These are phyloP conservation scores for Suillus ampliporus DNA, from an alignment of 768 basidiomycete genomes.

Conservation along the genomic window DNA sequence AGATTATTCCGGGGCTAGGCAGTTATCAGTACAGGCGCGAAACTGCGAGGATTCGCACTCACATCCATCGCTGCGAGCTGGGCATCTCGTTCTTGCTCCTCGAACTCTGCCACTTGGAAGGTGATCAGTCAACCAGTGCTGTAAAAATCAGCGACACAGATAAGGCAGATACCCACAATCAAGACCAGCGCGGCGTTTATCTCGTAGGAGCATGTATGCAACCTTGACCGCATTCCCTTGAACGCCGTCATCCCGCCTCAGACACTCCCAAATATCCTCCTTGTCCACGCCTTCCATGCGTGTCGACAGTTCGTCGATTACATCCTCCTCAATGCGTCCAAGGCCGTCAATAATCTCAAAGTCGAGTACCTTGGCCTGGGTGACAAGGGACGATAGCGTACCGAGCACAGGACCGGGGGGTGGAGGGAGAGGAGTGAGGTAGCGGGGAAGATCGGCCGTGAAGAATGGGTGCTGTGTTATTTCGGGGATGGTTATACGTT, in stretches of 20 bases:
- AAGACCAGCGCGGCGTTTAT: slow-evolving; percentile 83
- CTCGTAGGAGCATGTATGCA: slow-evolving; percentile 91
- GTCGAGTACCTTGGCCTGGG: slow-evolving; percentile 68
- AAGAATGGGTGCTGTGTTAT: slow-evolving; percentile 94
- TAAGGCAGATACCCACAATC: slow-evolving; percentile 66
- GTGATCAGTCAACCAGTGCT: slow-evolving; percentile 21
- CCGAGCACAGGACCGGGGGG: slow-evolving; percentile 79
- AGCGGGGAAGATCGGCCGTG: slow-evolving; percentile 81
- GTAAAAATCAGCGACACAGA: slow-evolving; percentile 4
- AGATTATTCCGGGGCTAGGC: slow-evolving; percentile 69
- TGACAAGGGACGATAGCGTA: slow-evolving; percentile 72
- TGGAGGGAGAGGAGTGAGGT: slow-evolving; percentile 84
- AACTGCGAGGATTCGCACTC: slow-evolving; percentile 42
- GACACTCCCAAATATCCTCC: slow-evolving; percentile 87
- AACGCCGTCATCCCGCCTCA: slow-evolving; percentile 82
- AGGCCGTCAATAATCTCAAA: slow-evolving; percentile 91
- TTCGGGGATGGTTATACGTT: slow-evolving; percentile 91
- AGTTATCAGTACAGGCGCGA: slow-evolving; percentile 13
- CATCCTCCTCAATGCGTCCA: slow-evolving; percentile 89
- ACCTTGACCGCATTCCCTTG: slow-evolving; percentile 95
- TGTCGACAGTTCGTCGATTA: slow-evolving; percentile 80
- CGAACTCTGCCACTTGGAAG: slow-evolving; percentile 68
- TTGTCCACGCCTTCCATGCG: slow-evolving; percentile 77
- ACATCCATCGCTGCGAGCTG: slow-evolving; percentile 83
- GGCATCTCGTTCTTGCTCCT: slow-evolving; percentile 87